Evolutionary conservation across 148 eudicot genomes (phyloP), one percentile per base, ranked within the genome.

Genomic region (Fallopia convolvulus): DNA sequence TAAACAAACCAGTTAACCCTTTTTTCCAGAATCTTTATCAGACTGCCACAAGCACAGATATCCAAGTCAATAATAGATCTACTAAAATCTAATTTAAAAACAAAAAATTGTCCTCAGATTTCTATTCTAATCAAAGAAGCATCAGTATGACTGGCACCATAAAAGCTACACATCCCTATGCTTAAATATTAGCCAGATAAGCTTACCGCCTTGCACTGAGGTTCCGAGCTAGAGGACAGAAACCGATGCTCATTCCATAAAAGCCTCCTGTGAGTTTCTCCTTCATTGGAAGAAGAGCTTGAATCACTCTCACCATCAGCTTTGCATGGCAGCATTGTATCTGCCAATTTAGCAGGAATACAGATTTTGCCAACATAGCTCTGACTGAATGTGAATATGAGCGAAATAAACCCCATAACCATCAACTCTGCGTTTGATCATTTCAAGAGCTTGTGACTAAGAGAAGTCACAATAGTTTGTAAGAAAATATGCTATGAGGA

Each of bases 361-460:
- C 99, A 95, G 2, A 92, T 72, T 12, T 48, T 47, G 66, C 90
- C 66, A 60, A 92, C 92, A 83, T 81, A 91, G 78, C 72, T 85
- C 79, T 95, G 97, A 42, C 97, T 88, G 79, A 95, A 95, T 80
- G 93, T 87, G 61, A 95, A 80, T 13, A 90, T 82, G 32, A 95
- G 81, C 3, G 99, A 95, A 75, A 95, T 95, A 85, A 95, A 95
- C 47, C 99, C 99, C 33, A 95, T 82, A 81, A 95, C 83, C 99
- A 95, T 95, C 75, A 94, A 87, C 83, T 94, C 99, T 94, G 96
- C 75, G 84, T 63, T 39, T 52, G 82, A 42, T 58, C 30, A 58
- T 20, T 21, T 52, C 32, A 21, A 58, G 2, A 14, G 6, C 18
- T 50, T 47, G 8, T 10, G 8, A 65, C 63, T 36, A 70, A 42